Conservation (phyloP, 768 basidiomycete species). For the Naganishia kalamii region DNA sequence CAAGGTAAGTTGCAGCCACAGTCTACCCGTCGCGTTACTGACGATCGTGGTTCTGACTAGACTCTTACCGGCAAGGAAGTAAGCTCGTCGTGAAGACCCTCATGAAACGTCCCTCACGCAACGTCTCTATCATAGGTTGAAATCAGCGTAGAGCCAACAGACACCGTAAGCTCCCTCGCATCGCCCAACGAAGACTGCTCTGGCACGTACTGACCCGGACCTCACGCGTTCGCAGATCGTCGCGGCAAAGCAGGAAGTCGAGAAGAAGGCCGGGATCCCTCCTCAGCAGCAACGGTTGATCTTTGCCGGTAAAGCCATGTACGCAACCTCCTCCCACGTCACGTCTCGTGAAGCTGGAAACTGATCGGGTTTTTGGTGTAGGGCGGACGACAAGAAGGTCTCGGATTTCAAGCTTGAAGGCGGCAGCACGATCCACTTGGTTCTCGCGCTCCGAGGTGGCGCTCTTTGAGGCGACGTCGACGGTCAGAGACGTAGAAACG, state of each 20-base stretch:
- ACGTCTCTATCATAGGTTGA: constrained; percentile 59
- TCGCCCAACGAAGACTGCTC: not conserved
- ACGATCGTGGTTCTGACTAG: constrained; percentile 49
- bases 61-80: constrained; percentile 98
- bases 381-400: constrained; percentile 86
- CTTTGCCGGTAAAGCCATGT: constrained; percentile 90
- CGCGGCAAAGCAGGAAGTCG: constrained; percentile 93
- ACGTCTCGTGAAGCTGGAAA: not conserved
- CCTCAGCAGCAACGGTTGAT: constrained; percentile 93
- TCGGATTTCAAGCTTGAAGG: constrained; percentile 74
- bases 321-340: constrained; percentile 41
- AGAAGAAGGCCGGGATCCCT: constrained; percentile 96
- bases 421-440: constrained; percentile 85
- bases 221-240: constrained; percentile 58
- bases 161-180: constrained; percentile 15
- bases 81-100: constrained; percentile 25
- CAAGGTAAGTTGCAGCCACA: constrained; percentile 32
- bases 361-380: constrained; percentile 41
- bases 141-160: constrained; percentile 69
- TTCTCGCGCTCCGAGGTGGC: constrained; percentile 90
- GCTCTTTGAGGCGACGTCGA: not conserved
- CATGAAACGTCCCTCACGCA: not conserved
- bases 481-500: not conserved
- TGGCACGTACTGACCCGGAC: not conserved
- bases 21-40: not conserved